These are phyloP conservation scores for Dillenia turbinata DNA, from an alignment of 164 flowering plant genomes.

Conservation along the genomic window DNA sequence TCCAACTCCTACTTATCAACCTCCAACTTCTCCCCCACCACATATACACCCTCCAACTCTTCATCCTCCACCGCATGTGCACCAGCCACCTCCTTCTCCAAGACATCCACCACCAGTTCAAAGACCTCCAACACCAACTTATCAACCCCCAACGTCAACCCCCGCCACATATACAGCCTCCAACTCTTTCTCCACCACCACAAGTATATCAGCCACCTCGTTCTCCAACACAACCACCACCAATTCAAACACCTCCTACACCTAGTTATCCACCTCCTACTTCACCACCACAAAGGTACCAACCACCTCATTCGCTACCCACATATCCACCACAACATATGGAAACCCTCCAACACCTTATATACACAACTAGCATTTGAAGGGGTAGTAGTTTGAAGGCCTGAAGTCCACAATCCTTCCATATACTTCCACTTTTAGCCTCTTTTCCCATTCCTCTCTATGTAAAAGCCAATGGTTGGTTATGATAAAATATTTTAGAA, in stretches of 20 bases:
- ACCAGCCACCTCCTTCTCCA: neutral
- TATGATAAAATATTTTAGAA: no score
- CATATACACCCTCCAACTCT: neutral
- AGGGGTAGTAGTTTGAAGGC: no score
- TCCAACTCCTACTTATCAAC: neutral
- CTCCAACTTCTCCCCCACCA: conserved; percentile 4
- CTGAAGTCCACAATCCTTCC: no score
- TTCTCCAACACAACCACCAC: conserved; percentile 6
- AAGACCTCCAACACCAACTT: conserved; percentile 2
- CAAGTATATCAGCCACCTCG: neutral
- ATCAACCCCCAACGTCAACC: conserved; percentile 1
- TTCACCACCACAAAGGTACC: neutral
- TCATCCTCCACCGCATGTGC: neutral
- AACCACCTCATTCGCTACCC: neutral
- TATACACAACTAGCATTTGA: no score
- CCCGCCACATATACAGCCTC: neutral
- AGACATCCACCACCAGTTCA: conserved; percentile 6
- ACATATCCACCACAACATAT: no score
- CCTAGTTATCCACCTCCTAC: neutral
- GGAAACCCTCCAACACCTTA: no score
- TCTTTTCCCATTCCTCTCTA: no score
- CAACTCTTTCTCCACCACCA: conserved; percentile 8
- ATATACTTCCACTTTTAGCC: no score
- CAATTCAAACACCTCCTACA: neutral
- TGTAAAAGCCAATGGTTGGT: no score